Evolutionary conservation across 2,329 filamentous ascomycete species (phyloP), one percentile per base, ranked within the genome.

Genomic region (Ophiostoma populinum): DNA sequence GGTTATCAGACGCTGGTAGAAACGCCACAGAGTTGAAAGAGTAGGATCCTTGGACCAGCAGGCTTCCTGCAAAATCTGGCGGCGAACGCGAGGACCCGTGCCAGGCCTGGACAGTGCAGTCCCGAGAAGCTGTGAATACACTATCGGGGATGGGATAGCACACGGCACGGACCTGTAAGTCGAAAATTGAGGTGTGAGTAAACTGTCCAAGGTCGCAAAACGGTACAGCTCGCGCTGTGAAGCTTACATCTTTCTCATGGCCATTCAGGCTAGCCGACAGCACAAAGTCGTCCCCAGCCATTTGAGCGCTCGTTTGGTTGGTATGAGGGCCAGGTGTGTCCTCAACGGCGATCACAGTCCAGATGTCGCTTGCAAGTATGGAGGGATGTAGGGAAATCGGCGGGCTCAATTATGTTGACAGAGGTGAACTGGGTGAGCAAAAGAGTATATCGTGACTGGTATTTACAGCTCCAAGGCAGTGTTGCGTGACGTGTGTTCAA

Each of bases 41-140:
- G 43, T 81, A 75, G 27, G 80, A 71, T 40, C 82, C 81, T 43
- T 87, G 77, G 27, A 77, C 78, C 38, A 80, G 64, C 40, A 94
- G 75, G n/a, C 71, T 73, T 46, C 72, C 69, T 43, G 92, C 80
- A 55, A 80, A 95, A 13, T 58, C 57, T 1, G 79, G 76, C 20
- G 82, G 80, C 17, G 42, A 46, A 18, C 41, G 38, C 6, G 65
- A 63, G 28, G 67, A 59, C 29, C 74, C 73, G 45, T 73, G 77
- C 90, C 90, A 98, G 45, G 81, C 59, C 32, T 87, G 77, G 36
- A 94, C 85, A 12, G 82, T 92, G 47, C 78, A 80, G 60, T 98
- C 90, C 58, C 90, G 71, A 31, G 90, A 95, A 24, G 82, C 83
- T 15, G 90, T 92, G 44, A 93, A 60, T 40, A 93, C 62, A 30